These are phyloP conservation scores for Alternaria consortialis DNA, from an alignment of 2,329 filamentous ascomycete species.

Conservation along the genomic window DNA sequence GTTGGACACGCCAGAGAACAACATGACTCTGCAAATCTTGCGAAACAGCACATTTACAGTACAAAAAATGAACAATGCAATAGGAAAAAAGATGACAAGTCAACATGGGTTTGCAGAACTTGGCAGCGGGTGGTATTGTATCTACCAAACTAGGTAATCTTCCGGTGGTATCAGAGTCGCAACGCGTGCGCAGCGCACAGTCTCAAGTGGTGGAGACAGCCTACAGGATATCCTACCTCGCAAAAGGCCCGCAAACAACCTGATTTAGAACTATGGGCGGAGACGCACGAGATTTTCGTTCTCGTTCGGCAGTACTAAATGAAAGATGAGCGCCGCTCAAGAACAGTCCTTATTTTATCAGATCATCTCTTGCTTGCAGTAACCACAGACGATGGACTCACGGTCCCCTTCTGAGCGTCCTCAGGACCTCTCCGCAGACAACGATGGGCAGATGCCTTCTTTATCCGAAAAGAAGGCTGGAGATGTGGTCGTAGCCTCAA, in stretches of 20 bases:
- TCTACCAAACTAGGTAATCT: not conserved
- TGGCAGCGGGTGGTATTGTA: not conserved
- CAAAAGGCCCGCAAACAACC: not conserved
- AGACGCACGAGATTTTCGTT: not conserved
- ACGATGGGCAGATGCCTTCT: not conserved
- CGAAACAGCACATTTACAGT: not conserved
- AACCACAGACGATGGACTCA: not conserved
- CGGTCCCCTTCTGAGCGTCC: not conserved
- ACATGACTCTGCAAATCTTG: not conserved
- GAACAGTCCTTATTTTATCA: slow-evolving; percentile 3
- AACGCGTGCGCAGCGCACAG: not conserved
- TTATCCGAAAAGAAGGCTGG: not conserved
- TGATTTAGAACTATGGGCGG: not conserved
- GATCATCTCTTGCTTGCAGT: not conserved
- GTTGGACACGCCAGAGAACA: not conserved
- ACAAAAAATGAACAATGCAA: accelerated
- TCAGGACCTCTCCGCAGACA: not conserved
- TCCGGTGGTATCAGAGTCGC: not conserved
- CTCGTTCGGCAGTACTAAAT: slow-evolving; percentile 2
- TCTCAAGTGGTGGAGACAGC: not conserved
- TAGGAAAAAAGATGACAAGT: not conserved
- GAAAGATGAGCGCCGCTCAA: not conserved
- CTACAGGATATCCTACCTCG: not conserved
- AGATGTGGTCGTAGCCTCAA: slow-evolving; percentile 14
- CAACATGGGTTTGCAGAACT: not conserved